Evolutionary conservation across 2,329 filamentous ascomycete genomes (phyloP).

Genomic region (Ceratocystis huliohia): DNA sequence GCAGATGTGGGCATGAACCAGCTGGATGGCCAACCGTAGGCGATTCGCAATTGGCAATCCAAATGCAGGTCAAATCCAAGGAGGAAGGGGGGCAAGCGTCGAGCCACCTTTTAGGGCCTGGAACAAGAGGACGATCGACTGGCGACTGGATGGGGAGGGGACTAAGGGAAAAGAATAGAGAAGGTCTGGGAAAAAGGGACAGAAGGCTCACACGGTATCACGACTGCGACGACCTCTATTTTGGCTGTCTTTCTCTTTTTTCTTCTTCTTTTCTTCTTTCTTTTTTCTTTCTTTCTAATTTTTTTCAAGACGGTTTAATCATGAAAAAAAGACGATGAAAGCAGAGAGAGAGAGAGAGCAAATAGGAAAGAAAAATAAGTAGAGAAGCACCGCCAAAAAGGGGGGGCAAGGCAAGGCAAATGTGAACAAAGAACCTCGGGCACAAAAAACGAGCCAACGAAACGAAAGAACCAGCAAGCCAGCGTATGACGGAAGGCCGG

Average conservation of each 20-base stretch:
- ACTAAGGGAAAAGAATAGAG: not conserved
- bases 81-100: not conserved
- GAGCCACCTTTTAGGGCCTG: not conserved
- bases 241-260: not conserved
- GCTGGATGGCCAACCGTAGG: not conserved
- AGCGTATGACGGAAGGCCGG: too few species aligned
- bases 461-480: not conserved
- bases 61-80: slow-evolving; percentile 4
- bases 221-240: not conserved
- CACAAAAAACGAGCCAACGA: not conserved
- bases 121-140: slow-evolving; percentile 4
- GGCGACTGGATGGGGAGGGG: not conserved
- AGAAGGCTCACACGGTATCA: not conserved
- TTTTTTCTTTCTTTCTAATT: too few species aligned
- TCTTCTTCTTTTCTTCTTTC: not conserved
- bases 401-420: not conserved
- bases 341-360: too few species aligned
- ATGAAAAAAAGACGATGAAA: not conserved
- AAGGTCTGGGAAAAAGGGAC: not conserved
- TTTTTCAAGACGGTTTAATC: too few species aligned
- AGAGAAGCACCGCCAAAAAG: not conserved
- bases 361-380: too few species aligned
- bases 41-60: not conserved
- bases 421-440: not conserved
- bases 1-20: not conserved